Evolutionary conservation across 345 rosid species (phyloP), one percentile per base, ranked within the genome.

Genomic region (Salix udensis): DNA sequence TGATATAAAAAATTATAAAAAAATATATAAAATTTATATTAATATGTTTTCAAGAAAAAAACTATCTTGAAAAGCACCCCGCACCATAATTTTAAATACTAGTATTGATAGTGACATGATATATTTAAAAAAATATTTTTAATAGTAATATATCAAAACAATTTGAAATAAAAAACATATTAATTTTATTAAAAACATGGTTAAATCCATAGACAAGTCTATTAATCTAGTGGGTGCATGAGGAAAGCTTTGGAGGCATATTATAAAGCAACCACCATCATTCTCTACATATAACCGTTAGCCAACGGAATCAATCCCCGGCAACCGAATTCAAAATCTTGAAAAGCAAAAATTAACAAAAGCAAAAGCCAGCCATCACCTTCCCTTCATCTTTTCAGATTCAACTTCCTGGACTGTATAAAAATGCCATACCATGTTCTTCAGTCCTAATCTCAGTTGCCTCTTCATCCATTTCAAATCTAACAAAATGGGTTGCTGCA

Each of bases 401-500:
- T 64, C 71, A 71, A 68, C 76, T 71, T 26, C 65, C 74, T 7
- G 66, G 73, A 61, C 42, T 34, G 39, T 73, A 77, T 58, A 78
- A 76, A 74, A 36, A n/a, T 15, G 42, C 42, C 15, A 6, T 10
- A 7, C 65, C 7, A 71, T 31, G 8, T 75, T 52, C 50, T 66
- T 65, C 7, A 48, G 50, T 28, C n/a, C 11, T 11, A 42, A 42
- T 61, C n/a, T 19, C 50, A 30, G 24, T 53, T n/a, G 12, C 18
- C 55, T 42, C 55, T 40, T 37, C 26, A 19, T 11, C 66, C 28
- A 50, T 64, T 68, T 72, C 67, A 67, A 65, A 36, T 70, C 58
- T 61, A 40, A 44, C 74, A 46, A 74, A 60, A 91, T 94, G 98
- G 97, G 98, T 50, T 90, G 88, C 75, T 94, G 98, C 86, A 82